A percentile compares a stretch with the other conserved stretches of the same genome.
phyloP scores from a whole-genome alignment of 495 filamentous ascomycete species.

The Usnea hakonensis region DNA sequence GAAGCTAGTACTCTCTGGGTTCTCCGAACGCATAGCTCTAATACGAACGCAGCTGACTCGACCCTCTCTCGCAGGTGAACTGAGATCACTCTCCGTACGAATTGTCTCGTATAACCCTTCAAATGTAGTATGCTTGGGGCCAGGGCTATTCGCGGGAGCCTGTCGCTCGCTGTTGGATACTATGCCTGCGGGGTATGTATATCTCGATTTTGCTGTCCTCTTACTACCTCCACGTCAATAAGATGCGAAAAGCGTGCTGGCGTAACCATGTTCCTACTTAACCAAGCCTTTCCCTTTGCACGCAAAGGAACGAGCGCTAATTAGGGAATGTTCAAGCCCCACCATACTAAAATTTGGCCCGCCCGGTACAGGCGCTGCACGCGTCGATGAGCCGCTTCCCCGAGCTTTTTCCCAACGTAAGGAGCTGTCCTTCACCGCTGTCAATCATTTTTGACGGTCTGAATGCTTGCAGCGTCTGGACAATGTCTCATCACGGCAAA shows the following conservation, averaged over 20 bases:
- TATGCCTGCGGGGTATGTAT: neutral
- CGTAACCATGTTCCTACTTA: neutral
- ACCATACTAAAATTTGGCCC: neutral
- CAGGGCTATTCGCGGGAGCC: neutral
- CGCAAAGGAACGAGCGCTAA: neutral
- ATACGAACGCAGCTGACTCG: neutral
- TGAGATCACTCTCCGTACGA: neutral
- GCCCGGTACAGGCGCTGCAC: neutral
- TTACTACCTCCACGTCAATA: neutral
- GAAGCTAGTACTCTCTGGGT: neutral
- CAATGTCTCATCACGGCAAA: neutral
- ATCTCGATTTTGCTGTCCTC: neutral
- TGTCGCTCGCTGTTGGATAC: neutral
- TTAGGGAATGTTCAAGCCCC: neutral
- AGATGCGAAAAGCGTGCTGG: neutral
- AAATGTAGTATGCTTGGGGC: neutral
- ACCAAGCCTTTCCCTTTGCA: neutral
- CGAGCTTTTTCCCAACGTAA: neutral
- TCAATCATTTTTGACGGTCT: neutral
- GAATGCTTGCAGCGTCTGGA: neutral
- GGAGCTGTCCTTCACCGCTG: neutral
- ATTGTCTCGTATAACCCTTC: neutral
- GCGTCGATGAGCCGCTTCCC: neutral
- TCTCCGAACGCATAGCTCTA: neutral
- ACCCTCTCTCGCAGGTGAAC: neutral